Conservation (phyloP, 495 filamentous ascomycete species). For the Viridothelium virens region DNA sequence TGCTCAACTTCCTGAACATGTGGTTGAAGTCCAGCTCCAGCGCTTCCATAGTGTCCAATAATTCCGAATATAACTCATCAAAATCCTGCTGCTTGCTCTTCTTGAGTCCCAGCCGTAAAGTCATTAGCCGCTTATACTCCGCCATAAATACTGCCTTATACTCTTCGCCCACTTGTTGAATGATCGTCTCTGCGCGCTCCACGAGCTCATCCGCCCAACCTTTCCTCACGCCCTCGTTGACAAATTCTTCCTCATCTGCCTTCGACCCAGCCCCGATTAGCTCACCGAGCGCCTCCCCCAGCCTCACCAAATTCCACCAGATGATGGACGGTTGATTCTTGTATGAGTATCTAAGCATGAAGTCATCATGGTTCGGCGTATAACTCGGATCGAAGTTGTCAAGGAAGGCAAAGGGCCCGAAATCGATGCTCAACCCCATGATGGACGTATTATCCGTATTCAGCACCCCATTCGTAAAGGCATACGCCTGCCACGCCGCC, state of each 20-base stretch:
- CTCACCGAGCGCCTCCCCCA: slow-evolving; percentile 87
- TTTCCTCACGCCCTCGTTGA: slow-evolving; percentile 61
- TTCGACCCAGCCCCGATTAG: slow-evolving; percentile 63
- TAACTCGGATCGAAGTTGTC: slow-evolving; percentile 90
- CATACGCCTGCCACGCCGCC: slow-evolving; percentile 92
- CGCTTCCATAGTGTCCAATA: slow-evolving; percentile 74
- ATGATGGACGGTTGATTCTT: slow-evolving; percentile 91
- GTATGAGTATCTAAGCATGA: slow-evolving; percentile 78
- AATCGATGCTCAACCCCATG: slow-evolving; percentile 82
- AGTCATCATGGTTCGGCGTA: slow-evolving; percentile 95
- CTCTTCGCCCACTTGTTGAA: slow-evolving; percentile 68
- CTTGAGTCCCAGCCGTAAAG: slow-evolving; percentile 64
- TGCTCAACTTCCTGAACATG: slow-evolving; percentile 71
- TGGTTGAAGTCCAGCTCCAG: slow-evolving; percentile 84
- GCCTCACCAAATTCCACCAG: slow-evolving; percentile 96
- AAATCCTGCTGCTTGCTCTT: slow-evolving; percentile 63
- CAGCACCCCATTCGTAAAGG: slow-evolving; percentile 95
- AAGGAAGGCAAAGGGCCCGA: slow-evolving; percentile 93
- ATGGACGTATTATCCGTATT: slow-evolving; percentile 96
- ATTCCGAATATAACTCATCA: slow-evolving; percentile 61
- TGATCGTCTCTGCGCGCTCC: slow-evolving; percentile 71
- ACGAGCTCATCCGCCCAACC: slow-evolving; percentile 59
- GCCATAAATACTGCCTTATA: slow-evolving; percentile 76
- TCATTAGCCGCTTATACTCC: slow-evolving; percentile 82
- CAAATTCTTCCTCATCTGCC: slow-evolving; percentile 62